A percentile compares a stretch with the other conserved stretches of the same genome.
Evolutionary conservation across 768 basidiomycete species (phyloP).

Genomic region (Psilocybe subaeruginosa): DNA sequence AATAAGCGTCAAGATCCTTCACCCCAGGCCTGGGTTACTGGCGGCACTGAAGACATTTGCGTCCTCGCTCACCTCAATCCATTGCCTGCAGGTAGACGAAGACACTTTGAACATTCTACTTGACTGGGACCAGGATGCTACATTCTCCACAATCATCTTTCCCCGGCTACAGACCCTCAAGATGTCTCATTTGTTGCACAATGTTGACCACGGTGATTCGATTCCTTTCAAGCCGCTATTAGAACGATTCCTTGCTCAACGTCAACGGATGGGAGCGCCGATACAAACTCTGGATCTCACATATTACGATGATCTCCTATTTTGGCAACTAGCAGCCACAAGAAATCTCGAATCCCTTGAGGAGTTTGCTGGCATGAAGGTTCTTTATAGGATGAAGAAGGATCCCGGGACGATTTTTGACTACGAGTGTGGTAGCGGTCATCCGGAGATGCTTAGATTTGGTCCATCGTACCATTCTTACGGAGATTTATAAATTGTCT

Average conservation of each 20-base stretch:
- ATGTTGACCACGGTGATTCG: not conserved
- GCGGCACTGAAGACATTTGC: not conserved
- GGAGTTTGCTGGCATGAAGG: not conserved
- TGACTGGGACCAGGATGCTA: not conserved
- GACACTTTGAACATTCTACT: not conserved
- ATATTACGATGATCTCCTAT: not conserved
- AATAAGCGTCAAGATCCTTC: not conserved
- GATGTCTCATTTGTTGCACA: not conserved
- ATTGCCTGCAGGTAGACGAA: not conserved
- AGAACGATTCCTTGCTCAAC: not conserved
- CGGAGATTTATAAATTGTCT: no score
- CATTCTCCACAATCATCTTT: not conserved
- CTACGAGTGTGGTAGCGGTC: no score
- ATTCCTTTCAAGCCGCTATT: not conserved
- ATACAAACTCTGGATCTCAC: not conserved
- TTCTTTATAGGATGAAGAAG: not conserved
- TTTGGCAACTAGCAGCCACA: not conserved
- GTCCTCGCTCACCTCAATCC: not conserved
- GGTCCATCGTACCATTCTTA: no score
- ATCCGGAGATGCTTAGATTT: no score
- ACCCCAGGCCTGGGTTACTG: not conserved
- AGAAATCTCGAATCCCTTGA: not conserved
- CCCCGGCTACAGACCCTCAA: not conserved
- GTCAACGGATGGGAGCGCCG: not conserved
- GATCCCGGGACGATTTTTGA: no score